Percentiles rank a stretch among this genome's conserved stretches.
phyloP scores from a whole-genome alignment of 305 asterid species.

The Solanum hybrid region DNA sequence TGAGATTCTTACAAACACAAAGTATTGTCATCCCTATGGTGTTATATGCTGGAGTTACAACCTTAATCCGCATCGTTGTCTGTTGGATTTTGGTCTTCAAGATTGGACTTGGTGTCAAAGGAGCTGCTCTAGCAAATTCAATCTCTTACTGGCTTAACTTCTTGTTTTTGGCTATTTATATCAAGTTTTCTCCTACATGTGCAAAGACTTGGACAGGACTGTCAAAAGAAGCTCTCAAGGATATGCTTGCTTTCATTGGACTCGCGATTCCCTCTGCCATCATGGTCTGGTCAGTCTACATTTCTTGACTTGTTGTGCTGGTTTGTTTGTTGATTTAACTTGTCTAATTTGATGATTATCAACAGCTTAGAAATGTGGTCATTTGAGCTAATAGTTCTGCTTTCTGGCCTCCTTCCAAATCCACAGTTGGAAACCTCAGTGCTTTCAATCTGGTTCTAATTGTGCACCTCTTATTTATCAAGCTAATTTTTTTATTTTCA shows the following conservation, averaged over 20 bases:
- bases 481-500: not conserved
- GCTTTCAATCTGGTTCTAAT: conserved; percentile 54
- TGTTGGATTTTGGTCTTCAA: conserved; percentile 67
- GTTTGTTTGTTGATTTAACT: not conserved
- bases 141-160: conserved; percentile 61
- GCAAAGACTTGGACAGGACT: conserved; percentile 56
- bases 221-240: conserved; percentile 45
- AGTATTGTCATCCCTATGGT: conserved; percentile 6
- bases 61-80: conserved; percentile 32
- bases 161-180: conserved; percentile 33
- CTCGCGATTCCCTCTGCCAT: conserved; percentile 74
- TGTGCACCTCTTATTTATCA: not conserved
- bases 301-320: not conserved
- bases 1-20: conserved; percentile 63
- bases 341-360: not conserved
- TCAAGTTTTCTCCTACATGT: conserved; percentile 51
- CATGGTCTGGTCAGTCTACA: conserved; percentile 59
- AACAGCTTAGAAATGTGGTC: conserved; percentile 77
- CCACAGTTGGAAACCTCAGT: conserved; percentile 75
- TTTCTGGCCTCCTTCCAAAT: conserved; percentile 81
- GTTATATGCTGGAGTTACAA: conserved; percentile 35
- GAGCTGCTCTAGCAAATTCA: conserved; percentile 59
- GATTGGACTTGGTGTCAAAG: conserved; percentile 54
- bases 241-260: conserved; percentile 33
- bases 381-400: conserved; percentile 81